phyloP scores from a whole-genome alignment of 1,284 basidiomycete genomes.

The Ustilago cynodontis region DNA sequence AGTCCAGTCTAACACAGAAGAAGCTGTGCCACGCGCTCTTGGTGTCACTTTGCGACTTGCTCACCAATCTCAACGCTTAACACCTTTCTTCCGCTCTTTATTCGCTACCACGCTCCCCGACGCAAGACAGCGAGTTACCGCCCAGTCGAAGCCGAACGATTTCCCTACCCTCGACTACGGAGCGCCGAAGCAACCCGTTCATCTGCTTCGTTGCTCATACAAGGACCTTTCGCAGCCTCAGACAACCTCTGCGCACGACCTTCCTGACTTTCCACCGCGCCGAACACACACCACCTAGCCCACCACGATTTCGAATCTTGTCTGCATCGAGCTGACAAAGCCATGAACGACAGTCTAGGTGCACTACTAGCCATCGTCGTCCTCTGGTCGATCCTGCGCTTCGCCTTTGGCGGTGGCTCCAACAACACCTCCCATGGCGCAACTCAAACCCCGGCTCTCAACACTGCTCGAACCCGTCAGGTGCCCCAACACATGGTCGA shows the following conservation, averaged over 20 bases:
- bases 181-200: no score
- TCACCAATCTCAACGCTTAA: constrained; percentile 16
- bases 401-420: constrained; percentile 54
- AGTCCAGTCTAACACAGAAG: no score
- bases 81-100: background rate
- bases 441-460: constrained; percentile 28
- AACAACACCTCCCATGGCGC: constrained; percentile 14
- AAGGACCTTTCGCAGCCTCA: background rate
- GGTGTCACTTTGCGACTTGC: constrained; percentile 5
- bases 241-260: no score
- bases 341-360: constrained; percentile 67
- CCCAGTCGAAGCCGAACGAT: background rate
- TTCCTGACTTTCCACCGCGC: no score
- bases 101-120: background rate
- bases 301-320: background rate
- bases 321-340: background rate
- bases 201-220: background rate
- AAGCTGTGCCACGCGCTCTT: background rate
- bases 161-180: no score
- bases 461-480: constrained; percentile 41
- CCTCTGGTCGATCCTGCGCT: constrained; percentile 61
- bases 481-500: constrained; percentile 59
- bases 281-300: no score
- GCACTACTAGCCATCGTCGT: constrained; percentile 62
- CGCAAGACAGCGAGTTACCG: background rate